phyloP scores from a whole-genome alignment of 768 basidiomycete species.

The Boletus bicolor region DNA sequence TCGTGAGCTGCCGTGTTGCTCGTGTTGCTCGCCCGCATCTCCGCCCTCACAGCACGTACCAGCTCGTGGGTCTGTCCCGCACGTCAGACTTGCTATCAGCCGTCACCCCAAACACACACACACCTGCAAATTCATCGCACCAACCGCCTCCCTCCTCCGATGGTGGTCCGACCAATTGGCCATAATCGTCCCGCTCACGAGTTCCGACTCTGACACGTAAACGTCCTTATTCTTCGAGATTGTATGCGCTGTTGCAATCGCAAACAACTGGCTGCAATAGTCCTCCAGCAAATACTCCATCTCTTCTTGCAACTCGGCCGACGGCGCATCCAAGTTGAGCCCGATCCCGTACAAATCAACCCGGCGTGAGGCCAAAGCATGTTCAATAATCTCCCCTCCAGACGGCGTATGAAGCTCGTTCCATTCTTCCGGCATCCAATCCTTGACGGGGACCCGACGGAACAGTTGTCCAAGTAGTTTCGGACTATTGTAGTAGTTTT shows the following conservation, averaged over 20 bases:
- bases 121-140: conserved; percentile 46
- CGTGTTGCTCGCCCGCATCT: conserved; percentile 24
- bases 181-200: conserved; percentile 45
- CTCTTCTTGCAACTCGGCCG: conserved; percentile 32
- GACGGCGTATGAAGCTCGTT: conserved; percentile 19
- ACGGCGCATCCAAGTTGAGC: conserved; percentile 22
- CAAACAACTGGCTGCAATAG: conserved; percentile 33
- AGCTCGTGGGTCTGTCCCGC: conserved; percentile 37
- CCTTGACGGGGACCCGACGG: conserved; percentile 40
- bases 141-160: conserved; percentile 37
- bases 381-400: conserved; percentile 25
- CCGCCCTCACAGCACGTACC: conserved; percentile 34
- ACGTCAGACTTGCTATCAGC: not conserved
- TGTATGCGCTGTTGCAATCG: conserved; percentile 37
- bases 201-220: conserved; percentile 39
- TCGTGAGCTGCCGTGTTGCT: conserved; percentile 9
- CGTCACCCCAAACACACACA: conserved; percentile 9
- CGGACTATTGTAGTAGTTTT: conserved; percentile 37
- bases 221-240: conserved; percentile 35
- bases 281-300: conserved; percentile 37
- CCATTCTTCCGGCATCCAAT: conserved; percentile 31
- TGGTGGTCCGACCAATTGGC: conserved; percentile 43
- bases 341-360: conserved; percentile 33
- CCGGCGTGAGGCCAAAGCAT: conserved; percentile 18
- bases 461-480: conserved; percentile 45